phyloP scores from a whole-genome alignment of 2,329 filamentous ascomycete genomes.

The Apiospora arundinis region DNA sequence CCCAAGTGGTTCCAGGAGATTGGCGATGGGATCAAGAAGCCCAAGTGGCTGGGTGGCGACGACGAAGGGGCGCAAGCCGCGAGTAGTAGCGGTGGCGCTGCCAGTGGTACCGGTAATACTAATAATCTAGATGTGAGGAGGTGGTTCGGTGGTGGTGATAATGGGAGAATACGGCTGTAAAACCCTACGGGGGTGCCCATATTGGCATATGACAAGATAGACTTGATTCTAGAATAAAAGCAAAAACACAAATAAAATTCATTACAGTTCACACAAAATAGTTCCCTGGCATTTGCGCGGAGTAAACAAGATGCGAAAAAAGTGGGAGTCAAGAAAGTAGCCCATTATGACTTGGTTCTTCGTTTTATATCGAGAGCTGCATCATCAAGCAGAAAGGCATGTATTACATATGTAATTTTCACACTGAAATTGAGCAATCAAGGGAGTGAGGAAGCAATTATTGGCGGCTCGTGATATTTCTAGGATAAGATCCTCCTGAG shows the following conservation, averaged over 20 bases:
- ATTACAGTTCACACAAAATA: not conserved
- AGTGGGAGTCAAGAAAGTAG: too few relatives aligned
- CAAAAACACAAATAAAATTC: not conserved
- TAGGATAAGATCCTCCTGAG: not conserved
- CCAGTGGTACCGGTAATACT: constrained; percentile 38
- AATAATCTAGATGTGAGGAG: constrained; percentile 52
- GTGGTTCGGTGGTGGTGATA: constrained; percentile 65
- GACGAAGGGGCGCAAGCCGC: constrained; percentile 46
- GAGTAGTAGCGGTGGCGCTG: constrained; percentile 37
- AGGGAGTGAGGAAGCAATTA: not conserved
- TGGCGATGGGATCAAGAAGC: constrained; percentile 72
- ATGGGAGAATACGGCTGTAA: constrained; percentile 44
- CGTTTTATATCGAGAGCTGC: not conserved
- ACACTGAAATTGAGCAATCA: not conserved
- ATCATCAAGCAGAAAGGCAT: not conserved
- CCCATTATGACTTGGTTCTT: not conserved
- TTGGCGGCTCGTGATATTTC: not conserved
- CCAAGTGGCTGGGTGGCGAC: constrained; percentile 79
- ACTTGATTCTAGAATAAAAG: constrained; percentile 9
- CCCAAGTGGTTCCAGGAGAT: constrained; percentile 84
- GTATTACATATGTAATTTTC: not conserved
- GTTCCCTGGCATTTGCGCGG: not conserved
- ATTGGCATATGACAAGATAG: constrained; percentile 1
- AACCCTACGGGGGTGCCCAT: not conserved
- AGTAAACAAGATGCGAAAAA: too few relatives aligned